Base-by-base conservation (phyloP, 306 rosid species). In the Albizia julibrissin region DNA sequence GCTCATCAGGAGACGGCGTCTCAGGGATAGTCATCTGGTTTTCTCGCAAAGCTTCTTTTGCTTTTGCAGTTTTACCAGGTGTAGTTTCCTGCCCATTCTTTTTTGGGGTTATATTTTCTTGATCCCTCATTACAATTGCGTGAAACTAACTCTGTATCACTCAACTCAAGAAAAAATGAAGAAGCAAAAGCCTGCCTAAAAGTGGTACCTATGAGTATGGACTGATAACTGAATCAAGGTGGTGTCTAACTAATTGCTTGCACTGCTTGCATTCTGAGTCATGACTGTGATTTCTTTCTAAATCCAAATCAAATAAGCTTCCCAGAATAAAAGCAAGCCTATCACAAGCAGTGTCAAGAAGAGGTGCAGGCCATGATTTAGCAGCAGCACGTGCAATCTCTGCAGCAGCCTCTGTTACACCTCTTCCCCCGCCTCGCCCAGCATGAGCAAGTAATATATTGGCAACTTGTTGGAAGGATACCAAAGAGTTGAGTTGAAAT, bases 331-430 rank as follows among this genome's bases (percentile, higher is more conserved):
- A 95, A 76, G 97, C 93, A 82, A 95, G 99, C 56, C 97, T 89
- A 59, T 95, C 99, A 76, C 98, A 95, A 77, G 99, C 98, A 70
- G 97, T 89, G 83, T 95, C 85, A 21, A 56, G 62, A 56, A 95
- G 98, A 83, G 99, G 98, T 80, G 96, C 91, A 87, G 92, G 98
- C 99, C 99, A 95, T 69, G 99, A 92, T 69, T 89, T 89, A 64
- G 99, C 99, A 44, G 97, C 98, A 66, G 99, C 91, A 72, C 98
- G 96, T 49, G 98, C 99, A 87, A 93, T 93, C 87, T 95, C 99
- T 56, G 99, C 99, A n/a, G 99, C 96, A 68, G 99, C 99, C 84
- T 92, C 97, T 49, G 93, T 81, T 72, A 88, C 83, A 80, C 97
- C 99, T 85, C 93, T 89, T 72, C 89, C 94, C 77, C 97, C 99